Conservation (phyloP, 148 eudicot species). For the Diospyros kaki region DNA sequence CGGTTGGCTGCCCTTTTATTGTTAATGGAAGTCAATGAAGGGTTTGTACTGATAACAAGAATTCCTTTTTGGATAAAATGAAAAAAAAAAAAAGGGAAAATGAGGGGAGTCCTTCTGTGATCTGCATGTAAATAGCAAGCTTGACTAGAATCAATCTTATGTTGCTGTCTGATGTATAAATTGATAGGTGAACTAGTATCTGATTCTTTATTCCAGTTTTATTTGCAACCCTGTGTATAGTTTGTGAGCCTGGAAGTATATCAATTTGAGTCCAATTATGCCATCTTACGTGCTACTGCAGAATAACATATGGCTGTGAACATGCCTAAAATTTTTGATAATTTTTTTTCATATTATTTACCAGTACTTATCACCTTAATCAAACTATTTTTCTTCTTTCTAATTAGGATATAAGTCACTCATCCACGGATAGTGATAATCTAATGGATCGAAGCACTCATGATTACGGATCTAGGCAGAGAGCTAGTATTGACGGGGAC, state of each 20-base stretch:
- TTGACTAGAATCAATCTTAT: too few species aligned
- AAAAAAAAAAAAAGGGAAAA: too few species aligned
- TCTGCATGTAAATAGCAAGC: too few species aligned
- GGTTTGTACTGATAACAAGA: too few species aligned
- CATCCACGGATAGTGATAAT: constrained; percentile 23
- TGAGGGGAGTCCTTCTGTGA: too few species aligned
- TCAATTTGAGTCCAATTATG: too few species aligned
- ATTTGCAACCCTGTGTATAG: too few species aligned
- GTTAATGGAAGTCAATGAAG: background rate
- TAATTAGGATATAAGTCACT: constrained; percentile 45
- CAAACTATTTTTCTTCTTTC: constrained; percentile 5
- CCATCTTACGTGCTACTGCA: too few species aligned
- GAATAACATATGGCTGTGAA: background rate
- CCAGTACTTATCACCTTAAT: background rate
- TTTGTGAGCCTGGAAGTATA: too few species aligned
- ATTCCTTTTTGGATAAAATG: too few species aligned
- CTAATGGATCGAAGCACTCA: constrained; percentile 30
- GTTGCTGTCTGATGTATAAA: background rate
- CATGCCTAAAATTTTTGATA: background rate
- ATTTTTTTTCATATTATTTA: background rate
- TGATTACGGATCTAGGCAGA: constrained; percentile 38
- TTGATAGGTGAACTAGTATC: background rate
- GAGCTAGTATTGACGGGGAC: constrained; percentile 23
- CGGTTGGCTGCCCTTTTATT: background rate
- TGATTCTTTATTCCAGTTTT: background rate